Evolutionary conservation across 768 basidiomycete species (phyloP).

Genomic region (Boletellus emodensis): DNA sequence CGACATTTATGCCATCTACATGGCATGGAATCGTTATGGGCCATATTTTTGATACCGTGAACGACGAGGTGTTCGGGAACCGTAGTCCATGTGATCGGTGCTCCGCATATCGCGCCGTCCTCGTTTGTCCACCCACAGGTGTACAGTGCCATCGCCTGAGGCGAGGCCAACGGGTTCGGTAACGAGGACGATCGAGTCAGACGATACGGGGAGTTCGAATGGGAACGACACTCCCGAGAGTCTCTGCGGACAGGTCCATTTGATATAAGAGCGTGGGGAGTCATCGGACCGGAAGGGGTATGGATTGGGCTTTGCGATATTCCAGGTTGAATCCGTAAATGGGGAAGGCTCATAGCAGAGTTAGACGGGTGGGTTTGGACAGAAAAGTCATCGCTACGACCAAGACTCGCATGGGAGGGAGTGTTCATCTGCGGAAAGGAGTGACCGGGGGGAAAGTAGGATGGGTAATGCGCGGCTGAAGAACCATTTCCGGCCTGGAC

Average conservation of each 20-base stretch:
- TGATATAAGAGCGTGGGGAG: background rate
- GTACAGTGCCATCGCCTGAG: background rate
- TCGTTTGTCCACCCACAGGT: slow-evolving; percentile 7
- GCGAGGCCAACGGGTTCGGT: background rate
- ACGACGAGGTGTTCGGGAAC: slow-evolving; percentile 9
- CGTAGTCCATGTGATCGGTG: background rate
- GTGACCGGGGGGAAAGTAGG: too few species aligned
- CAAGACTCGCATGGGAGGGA: background rate
- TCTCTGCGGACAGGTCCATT: background rate
- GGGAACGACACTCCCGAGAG: background rate
- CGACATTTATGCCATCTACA: slow-evolving; percentile 15
- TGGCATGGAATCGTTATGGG: rapidly evolving
- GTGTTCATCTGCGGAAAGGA: background rate
- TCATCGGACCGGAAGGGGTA: background rate
- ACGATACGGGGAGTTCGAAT: background rate
- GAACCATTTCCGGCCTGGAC: background rate
- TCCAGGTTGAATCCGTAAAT: too few species aligned
- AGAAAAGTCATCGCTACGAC: background rate
- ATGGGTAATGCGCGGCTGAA: background rate
- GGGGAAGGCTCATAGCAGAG: background rate
- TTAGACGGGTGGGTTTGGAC: background rate
- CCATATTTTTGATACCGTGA: slow-evolving; percentile 1
- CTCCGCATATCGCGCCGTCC: slow-evolving; percentile 2
- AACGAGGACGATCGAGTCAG: background rate
- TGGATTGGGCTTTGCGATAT: background rate